phyloP scores from a whole-genome alignment of 106 monocot genomes.

The Gastrodia elata region DNA sequence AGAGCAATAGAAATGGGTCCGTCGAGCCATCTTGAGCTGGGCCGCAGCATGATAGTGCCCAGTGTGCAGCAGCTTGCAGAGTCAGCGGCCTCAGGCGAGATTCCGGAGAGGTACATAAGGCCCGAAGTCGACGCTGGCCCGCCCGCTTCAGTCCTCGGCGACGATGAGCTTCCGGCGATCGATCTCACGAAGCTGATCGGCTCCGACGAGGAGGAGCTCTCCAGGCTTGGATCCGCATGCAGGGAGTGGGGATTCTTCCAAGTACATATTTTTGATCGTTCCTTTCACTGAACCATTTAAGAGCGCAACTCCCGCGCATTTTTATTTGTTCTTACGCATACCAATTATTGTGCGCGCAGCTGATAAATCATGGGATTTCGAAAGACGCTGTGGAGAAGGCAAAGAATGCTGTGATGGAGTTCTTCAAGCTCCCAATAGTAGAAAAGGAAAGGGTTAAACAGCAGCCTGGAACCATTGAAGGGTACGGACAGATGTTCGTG shows the following conservation, averaged over 20 bases:
- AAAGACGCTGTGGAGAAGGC: background rate
- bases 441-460: slow-evolving; percentile 2
- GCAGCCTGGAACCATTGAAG: background rate
- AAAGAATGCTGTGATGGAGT: background rate
- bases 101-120: background rate
- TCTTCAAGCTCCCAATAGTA: background rate
- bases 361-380: slow-evolving; percentile 3
- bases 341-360: background rate
- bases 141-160: background rate
- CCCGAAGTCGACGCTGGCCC: background rate
- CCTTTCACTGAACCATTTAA: too few species aligned
- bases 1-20: background rate
- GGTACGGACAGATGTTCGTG: background rate
- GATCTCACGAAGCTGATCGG: background rate
- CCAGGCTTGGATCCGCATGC: background rate
- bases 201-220: background rate
- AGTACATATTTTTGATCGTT: background rate
- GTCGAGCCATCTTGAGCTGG: background rate
- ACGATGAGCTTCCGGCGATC: background rate
- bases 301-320: too few species aligned
- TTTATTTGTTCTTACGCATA: too few species aligned
- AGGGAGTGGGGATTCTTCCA: slow-evolving; percentile 6
- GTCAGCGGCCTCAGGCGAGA: background rate
- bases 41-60: background rate
- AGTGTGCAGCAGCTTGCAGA: background rate